Evolutionary conservation across 305 asterid species (phyloP), one percentile per base, ranked within the genome.

Genomic region (Fraxinus greggii): DNA sequence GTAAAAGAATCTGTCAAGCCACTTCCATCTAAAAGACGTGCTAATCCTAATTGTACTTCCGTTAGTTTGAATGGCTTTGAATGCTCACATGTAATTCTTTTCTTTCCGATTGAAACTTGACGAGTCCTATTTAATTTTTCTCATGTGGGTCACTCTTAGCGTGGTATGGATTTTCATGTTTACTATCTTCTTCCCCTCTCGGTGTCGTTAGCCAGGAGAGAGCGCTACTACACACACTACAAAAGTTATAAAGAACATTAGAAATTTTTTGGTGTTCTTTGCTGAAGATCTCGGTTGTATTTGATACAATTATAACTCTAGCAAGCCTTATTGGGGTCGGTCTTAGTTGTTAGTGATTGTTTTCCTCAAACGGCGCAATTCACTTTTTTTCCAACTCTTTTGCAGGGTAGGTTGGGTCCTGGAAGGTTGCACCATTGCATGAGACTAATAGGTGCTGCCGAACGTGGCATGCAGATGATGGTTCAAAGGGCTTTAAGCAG

Each of bases 401-500:
- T 61, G 77, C 90, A 95, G 99, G 99, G 99, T 80, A 87, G 98
- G 87, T 87, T 95, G 79, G 99, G 99, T 69, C 99, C 99, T 0
- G 99, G 98, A 83, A 91, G 98, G 88, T 80, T 95, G 86, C 98
- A 94, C 88, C 99, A 95, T 85, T 95, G 98, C 95, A 94, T 95
- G 98, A 93, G 99, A 86, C 82, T 90, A 80, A 93, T 95, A 40
- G 98, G 99, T 17, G 95, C 97, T 72, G 98, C 99, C 15, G 98
- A 95, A 85, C 97, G 99, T 17, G 99, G 97, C 69, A 93, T 94
- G 97, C 93, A 89, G 88, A 73, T 94, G 92, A 91, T 95, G 92
- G 82, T 93, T 82, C 95, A 90, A 85, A 90, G 99, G 88, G 98
- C 99, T n/a, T 83, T 87, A 23, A 86, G 87, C 86, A 91, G 99